Evolutionary conservation across 2,329 filamentous ascomycete species (phyloP).

Genomic region (Sodiomyces alkalinus): DNA sequence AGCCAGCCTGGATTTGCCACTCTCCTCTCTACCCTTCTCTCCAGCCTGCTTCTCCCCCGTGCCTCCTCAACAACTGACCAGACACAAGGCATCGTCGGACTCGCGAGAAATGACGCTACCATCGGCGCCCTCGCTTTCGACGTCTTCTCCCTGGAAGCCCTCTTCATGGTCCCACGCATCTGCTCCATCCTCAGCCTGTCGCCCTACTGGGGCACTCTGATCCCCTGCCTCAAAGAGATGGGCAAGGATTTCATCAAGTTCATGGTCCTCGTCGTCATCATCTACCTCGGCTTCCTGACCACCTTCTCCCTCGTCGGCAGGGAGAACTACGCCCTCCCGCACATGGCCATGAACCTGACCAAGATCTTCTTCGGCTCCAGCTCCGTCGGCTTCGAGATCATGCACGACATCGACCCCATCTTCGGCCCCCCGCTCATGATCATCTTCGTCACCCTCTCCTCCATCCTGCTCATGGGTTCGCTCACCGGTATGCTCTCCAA

Average conservation of each 20-base stretch:
- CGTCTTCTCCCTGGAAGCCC: conserved; percentile 72
- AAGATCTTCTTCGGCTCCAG: conserved; percentile 71
- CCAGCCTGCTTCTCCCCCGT: not conserved
- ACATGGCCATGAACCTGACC: conserved; percentile 64
- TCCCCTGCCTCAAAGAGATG: conserved; percentile 89
- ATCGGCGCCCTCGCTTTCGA: conserved; percentile 76
- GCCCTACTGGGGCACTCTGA: conserved; percentile 79
- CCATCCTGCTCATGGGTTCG: conserved; percentile 65
- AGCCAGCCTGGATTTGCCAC: too few relatives aligned
- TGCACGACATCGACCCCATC: conserved; percentile 42
- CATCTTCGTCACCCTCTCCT: conserved; percentile 62
- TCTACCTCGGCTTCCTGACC: conserved; percentile 80
- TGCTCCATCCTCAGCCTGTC: conserved; percentile 77
- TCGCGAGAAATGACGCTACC: conserved; percentile 40
- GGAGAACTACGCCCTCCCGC: conserved; percentile 44
- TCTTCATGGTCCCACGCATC: conserved; percentile 80
- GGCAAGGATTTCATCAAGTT: conserved; percentile 85
- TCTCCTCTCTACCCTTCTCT: conserved; percentile 8
- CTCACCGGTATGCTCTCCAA: conserved; percentile 67
- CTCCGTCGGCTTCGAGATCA: conserved; percentile 58
- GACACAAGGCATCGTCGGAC: conserved; percentile 45
- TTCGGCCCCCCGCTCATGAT: conserved; percentile 50
- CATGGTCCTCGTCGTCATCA: conserved; percentile 60
- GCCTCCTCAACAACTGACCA: conserved; percentile 4
- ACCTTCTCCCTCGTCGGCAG: conserved; percentile 71